These are phyloP conservation scores for Phytophthora macrochlamydospora DNA, from an alignment of 352 stramenopile genomes.

Conservation along the genomic window DNA sequence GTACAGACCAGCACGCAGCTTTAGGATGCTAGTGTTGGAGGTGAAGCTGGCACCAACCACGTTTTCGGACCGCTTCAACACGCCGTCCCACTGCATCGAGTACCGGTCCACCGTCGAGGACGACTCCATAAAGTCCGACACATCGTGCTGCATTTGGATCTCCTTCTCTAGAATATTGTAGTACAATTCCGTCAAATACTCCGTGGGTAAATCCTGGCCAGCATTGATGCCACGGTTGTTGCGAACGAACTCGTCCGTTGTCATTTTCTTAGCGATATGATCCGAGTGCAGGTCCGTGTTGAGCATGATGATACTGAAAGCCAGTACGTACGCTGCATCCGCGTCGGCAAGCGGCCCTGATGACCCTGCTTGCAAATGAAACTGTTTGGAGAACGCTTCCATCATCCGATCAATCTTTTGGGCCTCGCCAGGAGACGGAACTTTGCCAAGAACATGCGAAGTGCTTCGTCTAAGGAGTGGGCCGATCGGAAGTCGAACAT, in stretches of 20 bases:
- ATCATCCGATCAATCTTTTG: slow-evolving; percentile 99
- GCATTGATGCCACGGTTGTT: slow-evolving; percentile 90
- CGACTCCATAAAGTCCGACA: slow-evolving; percentile 81
- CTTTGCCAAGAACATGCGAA: slow-evolving; percentile 93
- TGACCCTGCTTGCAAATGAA: slow-evolving; percentile 80
- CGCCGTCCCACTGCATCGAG: slow-evolving; percentile 87
- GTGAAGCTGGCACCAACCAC: slow-evolving; percentile 88
- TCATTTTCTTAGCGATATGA: slow-evolving; percentile 91
- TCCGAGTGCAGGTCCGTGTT: slow-evolving; percentile 99
- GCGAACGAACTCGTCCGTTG: slow-evolving; percentile 82
- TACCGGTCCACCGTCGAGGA: slow-evolving; percentile 81
- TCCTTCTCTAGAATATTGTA: slow-evolving; percentile 83
- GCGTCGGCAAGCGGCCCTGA: slow-evolving; percentile 70
- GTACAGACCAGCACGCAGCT: slow-evolving; percentile 82
- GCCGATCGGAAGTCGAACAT: slow-evolving; percentile 95
- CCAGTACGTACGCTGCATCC: slow-evolving; percentile 96
- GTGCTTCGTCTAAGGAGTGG: slow-evolving; percentile 86
- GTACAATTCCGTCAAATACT: slow-evolving; percentile 80
- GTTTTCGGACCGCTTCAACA: slow-evolving; percentile 87
- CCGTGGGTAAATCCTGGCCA: slow-evolving; percentile 70
- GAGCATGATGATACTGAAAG: slow-evolving; percentile 99
- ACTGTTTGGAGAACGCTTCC: slow-evolving; percentile 95
- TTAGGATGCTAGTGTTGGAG: slow-evolving; percentile 84
- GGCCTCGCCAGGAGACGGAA: slow-evolving; percentile 98
- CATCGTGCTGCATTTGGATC: slow-evolving; percentile 91